phyloP scores from a whole-genome alignment of 2,329 filamentous ascomycete species.

The Claviceps sp. region DNA sequence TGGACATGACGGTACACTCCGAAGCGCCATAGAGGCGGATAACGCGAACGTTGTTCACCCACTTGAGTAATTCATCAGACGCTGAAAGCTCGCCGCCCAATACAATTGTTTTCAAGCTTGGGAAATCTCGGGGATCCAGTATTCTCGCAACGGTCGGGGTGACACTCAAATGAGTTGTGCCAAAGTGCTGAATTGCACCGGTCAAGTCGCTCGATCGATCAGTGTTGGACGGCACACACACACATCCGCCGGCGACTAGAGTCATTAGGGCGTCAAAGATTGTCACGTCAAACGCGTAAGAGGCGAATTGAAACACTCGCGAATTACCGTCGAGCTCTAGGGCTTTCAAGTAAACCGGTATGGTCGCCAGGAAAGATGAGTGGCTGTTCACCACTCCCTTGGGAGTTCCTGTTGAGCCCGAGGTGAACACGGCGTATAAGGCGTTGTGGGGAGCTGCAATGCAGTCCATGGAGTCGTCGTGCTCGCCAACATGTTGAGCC shows the following conservation, averaged over 20 bases:
- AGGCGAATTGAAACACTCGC: conserved; percentile 8
- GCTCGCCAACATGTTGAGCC: neutral
- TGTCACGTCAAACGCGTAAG: conserved; percentile 10
- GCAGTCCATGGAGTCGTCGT: neutral
- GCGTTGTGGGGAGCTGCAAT: neutral
- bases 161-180: conserved; percentile 2
- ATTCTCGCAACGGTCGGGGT: conserved; percentile 8
- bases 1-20: neutral
- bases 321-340: neutral
- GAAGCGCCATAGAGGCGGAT: neutral
- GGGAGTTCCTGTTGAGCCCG: neutral
- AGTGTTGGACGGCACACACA: conserved; percentile 10
- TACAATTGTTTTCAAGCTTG: conserved; percentile 1
- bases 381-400: neutral
- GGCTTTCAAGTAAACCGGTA: neutral
- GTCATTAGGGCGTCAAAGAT: conserved; percentile 10
- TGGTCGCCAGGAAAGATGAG: neutral
- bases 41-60: neutral
- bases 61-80: neutral
- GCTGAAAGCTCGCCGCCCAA: conserved; percentile 2
- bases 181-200: conserved; percentile 4
- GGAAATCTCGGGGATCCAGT: neutral
- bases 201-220: conserved; percentile 9
- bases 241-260: conserved; percentile 8
- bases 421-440: neutral